phyloP scores from a whole-genome alignment of 1,284 basidiomycete species.

The Vanrija sp. region DNA sequence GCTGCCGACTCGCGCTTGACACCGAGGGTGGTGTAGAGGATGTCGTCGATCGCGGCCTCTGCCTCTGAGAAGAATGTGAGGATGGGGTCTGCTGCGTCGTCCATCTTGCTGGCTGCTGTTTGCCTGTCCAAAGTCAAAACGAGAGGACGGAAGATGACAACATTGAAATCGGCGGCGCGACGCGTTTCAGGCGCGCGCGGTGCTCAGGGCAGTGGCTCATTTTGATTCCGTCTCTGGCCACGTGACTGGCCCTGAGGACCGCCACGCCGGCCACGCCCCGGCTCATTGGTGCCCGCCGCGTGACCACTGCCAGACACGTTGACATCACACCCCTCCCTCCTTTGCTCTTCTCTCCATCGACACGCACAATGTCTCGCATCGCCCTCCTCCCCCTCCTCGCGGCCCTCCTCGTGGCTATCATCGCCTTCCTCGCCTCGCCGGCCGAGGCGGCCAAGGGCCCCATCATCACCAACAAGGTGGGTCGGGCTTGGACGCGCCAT shows the following conservation, averaged over 20 bases:
- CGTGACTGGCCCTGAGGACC: no score
- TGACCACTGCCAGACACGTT: background rate
- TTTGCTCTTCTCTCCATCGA: background rate
- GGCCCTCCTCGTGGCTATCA: conserved; percentile 61
- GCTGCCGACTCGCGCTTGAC: conserved; percentile 56
- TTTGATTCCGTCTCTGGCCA: background rate
- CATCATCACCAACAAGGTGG: conserved; percentile 71
- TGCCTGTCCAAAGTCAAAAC: background rate
- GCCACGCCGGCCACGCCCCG: background rate
- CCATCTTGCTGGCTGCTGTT: conserved; percentile 50
- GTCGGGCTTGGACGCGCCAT: background rate
- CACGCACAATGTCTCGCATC: conserved; percentile 52
- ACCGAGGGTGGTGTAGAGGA: conserved; percentile 67
- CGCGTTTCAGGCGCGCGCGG: background rate
- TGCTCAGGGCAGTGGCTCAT: background rate
- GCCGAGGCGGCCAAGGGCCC: conserved; percentile 55
- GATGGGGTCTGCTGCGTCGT: conserved; percentile 66
- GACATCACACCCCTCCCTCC: background rate
- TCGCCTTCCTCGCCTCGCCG: conserved; percentile 26
- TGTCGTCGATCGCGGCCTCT: conserved; percentile 46
- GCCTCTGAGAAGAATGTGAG: conserved; percentile 70
- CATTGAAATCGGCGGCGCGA: background rate
- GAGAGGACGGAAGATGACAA: no score
- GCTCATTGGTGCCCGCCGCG: background rate
- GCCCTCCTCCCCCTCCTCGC: conserved; percentile 63